phyloP scores from a whole-genome alignment of 2,329 filamentous ascomycete genomes.

The Claviceps capensis region DNA sequence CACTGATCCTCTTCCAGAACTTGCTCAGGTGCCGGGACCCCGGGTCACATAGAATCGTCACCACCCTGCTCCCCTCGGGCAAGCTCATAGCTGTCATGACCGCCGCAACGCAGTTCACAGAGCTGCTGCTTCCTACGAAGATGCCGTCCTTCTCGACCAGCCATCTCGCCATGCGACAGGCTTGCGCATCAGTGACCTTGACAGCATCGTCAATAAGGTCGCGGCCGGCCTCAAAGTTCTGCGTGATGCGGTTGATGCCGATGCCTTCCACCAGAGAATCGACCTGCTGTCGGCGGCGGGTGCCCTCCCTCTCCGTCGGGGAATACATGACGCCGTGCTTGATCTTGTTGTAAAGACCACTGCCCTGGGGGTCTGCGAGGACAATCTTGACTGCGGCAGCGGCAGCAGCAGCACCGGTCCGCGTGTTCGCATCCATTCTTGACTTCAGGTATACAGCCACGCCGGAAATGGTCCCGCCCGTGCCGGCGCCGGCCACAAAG shows the following conservation, averaged over 20 bases:
- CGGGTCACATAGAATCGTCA: conserved; percentile 79
- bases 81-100: conserved; percentile 53
- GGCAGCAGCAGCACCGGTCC: conserved; percentile 11
- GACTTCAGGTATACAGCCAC: conserved; percentile 69
- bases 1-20: conserved; percentile 64
- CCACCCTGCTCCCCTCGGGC: conserved; percentile 48
- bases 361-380: conserved; percentile 87
- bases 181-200: conserved; percentile 76
- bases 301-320: conserved; percentile 77
- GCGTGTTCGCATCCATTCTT: conserved; percentile 28
- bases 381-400: conserved; percentile 55
- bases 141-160: conserved; percentile 90
- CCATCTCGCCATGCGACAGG: conserved; percentile 88
- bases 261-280: conserved; percentile 95
- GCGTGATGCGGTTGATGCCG: conserved; percentile 86
- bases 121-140: conserved; percentile 85
- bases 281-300: conserved; percentile 75
- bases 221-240: conserved; percentile 79
- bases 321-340: conserved; percentile 95
- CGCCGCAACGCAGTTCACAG: conserved; percentile 87
- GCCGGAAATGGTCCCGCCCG: conserved; percentile 84
- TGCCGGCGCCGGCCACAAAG: conserved; percentile 88
- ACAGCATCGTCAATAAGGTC: conserved; percentile 85
- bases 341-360: conserved; percentile 82
- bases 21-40: conserved; percentile 73